Conservation (phyloP, 805 yeast genomes). For the Saturnispora serradocipensis region DNA sequence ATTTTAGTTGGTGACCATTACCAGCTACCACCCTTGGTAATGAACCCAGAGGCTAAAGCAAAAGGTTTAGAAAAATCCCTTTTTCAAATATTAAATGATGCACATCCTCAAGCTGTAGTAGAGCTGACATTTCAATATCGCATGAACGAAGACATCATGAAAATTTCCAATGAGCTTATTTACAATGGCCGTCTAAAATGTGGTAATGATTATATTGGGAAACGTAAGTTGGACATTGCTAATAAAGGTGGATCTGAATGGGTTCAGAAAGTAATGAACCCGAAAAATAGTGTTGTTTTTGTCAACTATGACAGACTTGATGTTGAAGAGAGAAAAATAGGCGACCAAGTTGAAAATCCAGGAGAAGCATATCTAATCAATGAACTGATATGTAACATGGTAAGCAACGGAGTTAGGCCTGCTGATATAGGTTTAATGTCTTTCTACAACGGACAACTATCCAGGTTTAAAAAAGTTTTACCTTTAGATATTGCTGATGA, state of each 20-base stretch:
- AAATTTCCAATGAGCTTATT: slow-evolving; percentile 66
- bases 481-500: slow-evolving; percentile 19
- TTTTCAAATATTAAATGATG: slow-evolving; percentile 64
- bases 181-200: slow-evolving; percentile 71
- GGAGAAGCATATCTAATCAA: slow-evolving; percentile 60
- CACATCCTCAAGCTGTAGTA: slow-evolving; percentile 64
- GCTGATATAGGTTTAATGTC: slow-evolving; percentile 78
- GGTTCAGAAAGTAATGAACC: slow-evolving; percentile 36
- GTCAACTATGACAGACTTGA: slow-evolving; percentile 67
- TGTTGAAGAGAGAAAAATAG: slow-evolving; percentile 38
- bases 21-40: slow-evolving; percentile 85
- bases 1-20: slow-evolving; percentile 94
- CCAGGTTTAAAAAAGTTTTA: slow-evolving; percentile 29
- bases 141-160: slow-evolving; percentile 87
- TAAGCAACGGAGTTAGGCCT: slow-evolving; percentile 49
- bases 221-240: slow-evolving; percentile 30
- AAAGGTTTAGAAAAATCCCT: slow-evolving; percentile 68
- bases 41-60: slow-evolving; percentile 51
- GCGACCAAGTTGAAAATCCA: slow-evolving; percentile 65
- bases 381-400: slow-evolving; percentile 52
- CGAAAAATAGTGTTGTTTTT: slow-evolving; percentile 57
- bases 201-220: slow-evolving; percentile 58
- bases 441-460: slow-evolving; percentile 73
- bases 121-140: slow-evolving; percentile 80
- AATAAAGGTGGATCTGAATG: slow-evolving; percentile 4